Conservation (phyloP, 306 rosid species). For the Cucumis cinereus region DNA sequence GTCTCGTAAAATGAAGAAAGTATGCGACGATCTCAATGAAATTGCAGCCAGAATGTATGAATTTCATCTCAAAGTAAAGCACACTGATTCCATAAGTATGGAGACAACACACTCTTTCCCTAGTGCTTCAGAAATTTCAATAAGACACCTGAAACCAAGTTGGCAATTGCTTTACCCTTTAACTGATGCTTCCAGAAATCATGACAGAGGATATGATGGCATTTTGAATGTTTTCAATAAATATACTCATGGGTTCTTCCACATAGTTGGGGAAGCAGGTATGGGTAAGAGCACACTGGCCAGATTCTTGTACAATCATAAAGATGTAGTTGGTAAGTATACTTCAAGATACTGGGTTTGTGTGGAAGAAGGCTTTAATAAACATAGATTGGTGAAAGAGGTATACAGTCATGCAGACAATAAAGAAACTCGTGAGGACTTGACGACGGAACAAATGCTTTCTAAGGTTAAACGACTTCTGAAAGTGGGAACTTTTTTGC, state of each 20-base stretch:
- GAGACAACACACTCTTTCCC: background rate
- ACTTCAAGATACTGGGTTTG: background rate
- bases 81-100: background rate
- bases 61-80: background rate
- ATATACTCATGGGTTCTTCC: background rate
- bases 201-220: accelerated
- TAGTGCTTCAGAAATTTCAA: background rate
- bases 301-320: background rate
- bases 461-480: background rate
- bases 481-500: background rate
- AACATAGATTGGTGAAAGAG: background rate
- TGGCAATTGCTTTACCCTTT: background rate
- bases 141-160: background rate
- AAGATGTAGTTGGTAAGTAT: background rate
- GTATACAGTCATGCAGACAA: background rate
- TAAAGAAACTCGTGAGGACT: background rate
- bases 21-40: background rate
- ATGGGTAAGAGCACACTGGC: slow-evolving; percentile 1
- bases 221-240: background rate
- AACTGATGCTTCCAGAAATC: background rate
- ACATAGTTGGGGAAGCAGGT: background rate
- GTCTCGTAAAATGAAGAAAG: background rate
- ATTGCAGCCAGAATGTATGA: background rate
- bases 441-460: background rate
- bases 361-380: background rate